A percentile compares a stretch with the other conserved stretches of the same genome.
These are phyloP conservation scores for Lactarius vividus DNA, from an alignment of 768 basidiomycete species.

Conservation along the genomic window DNA sequence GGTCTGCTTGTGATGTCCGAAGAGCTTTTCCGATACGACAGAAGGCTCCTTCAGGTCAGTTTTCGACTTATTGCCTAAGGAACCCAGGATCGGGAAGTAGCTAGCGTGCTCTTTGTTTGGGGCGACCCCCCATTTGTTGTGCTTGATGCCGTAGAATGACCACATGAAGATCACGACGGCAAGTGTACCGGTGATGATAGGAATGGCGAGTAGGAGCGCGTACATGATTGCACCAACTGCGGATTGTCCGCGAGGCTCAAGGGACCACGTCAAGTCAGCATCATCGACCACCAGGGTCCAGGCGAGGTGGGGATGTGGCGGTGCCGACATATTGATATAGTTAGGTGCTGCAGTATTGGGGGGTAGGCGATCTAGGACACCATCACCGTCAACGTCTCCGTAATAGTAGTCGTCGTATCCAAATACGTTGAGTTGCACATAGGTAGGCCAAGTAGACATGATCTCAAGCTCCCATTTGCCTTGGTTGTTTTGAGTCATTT, in stretches of 20 bases:
- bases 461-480: slow-evolving; percentile 84
- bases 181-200: slow-evolving; percentile 77
- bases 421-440: slow-evolving; percentile 87
- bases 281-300: slow-evolving; percentile 87
- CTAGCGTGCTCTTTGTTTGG: slow-evolving; percentile 64
- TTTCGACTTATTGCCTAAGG: slow-evolving; percentile 60
- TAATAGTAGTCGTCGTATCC: slow-evolving; percentile 91
- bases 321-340: slow-evolving; percentile 88
- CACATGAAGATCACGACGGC: slow-evolving; percentile 90
- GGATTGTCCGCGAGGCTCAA: slow-evolving; percentile 80
- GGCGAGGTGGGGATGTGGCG: slow-evolving; percentile 82
- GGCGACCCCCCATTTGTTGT: slow-evolving; percentile 89
- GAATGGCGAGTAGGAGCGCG: slow-evolving; percentile 75
- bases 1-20: slow-evolving; percentile 47
- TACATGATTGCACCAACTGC: slow-evolving; percentile 85
- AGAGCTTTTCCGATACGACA: slow-evolving; percentile 70
- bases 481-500: slow-evolving; percentile 63
- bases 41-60: slow-evolving; percentile 64
- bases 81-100: slow-evolving; percentile 87
- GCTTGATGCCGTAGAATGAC: slow-evolving; percentile 94
- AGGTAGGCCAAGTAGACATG: slow-evolving; percentile 89
- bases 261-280: slow-evolving; percentile 66
- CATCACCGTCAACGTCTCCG: slow-evolving; percentile 85
- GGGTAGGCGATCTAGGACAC: slow-evolving; percentile 84
- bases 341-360: slow-evolving; percentile 85